Base-by-base conservation (phyloP, 441 rosid species). In the Erysimum pusillum region DNA sequence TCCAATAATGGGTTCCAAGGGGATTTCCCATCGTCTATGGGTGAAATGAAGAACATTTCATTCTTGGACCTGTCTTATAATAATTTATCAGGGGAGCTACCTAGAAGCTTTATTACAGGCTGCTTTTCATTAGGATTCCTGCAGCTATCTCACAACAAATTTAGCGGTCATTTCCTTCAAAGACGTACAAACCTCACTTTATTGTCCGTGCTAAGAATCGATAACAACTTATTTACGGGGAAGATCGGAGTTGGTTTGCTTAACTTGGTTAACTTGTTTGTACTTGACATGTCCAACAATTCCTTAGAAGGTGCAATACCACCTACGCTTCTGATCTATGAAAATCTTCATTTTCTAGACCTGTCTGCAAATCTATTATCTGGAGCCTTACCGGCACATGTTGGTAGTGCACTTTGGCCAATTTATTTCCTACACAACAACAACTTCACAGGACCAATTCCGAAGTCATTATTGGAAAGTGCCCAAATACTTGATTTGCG, bases 221-320 rank as follows among this genome's bases (percentile, higher is more conserved):
- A 69, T 9, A 44, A 22, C 74, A 81, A 77, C 54, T 42, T 49
- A 1, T 77, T 81, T 10, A n/a, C 57, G 0, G 84, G 84, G 4
- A 7, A 64, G 54, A 63, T 77, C 0, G 60, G 52, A 39, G 61
- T 34, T 13, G 73, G 76, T 14, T 4, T 73, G 7, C 15, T 6
- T 5, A 76, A 18, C 34, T 7, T n/a, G n/a, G n/a, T 34, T 3
- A 17, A 2, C 20, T 42, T 77, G 44, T 0, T 0, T 0, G 0
- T 18, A 1, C 35, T 77, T 4, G 79, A 77, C 65, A 9, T 70
- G 18, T 70, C 79, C 17, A 53, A 66, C 79, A 77, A 77, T 39
- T 15, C 14, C 2, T 12, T 77, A 0, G 58, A 81, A 73, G 84
- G 81, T 39, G 1, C 9, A 4, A 0, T 65, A 56, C 67, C 56